Conservation (phyloP, 1,284 basidiomycete genomes). For the Ustilago tritici region DNA sequence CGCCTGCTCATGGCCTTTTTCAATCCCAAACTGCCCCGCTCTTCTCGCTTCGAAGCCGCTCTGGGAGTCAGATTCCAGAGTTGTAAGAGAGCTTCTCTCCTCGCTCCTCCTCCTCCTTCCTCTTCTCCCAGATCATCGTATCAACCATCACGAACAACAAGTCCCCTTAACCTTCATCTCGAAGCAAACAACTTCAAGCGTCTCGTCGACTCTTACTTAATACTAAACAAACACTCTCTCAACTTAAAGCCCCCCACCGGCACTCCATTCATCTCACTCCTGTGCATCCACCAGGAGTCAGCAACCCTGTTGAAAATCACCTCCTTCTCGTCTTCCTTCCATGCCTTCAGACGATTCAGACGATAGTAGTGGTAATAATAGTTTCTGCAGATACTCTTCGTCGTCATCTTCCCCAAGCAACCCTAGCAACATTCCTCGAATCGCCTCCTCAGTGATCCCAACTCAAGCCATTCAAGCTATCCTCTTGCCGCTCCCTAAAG, state of each 20-base stretch:
- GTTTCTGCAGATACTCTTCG: conserved; percentile 23
- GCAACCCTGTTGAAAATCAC: conserved; percentile 51
- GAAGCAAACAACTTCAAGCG: conserved; percentile 2
- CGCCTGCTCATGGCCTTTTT: conserved; percentile 13
- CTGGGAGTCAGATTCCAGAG: too few relatives aligned
- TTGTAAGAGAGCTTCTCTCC: neutral
- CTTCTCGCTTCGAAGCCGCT: neutral
- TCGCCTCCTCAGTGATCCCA: conserved; percentile 13
- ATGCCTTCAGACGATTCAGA: conserved; percentile 61
- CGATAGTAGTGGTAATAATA: conserved; percentile 60
- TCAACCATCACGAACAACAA: neutral
- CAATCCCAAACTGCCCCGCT: conserved; percentile 12
- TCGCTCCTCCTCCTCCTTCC: neutral
- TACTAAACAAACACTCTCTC: neutral
- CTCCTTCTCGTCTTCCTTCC: conserved; percentile 44
- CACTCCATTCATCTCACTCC: conserved; percentile 36
- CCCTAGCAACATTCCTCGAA: conserved; percentile 4
- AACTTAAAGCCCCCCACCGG: conserved; percentile 32
- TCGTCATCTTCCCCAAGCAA: conserved; percentile 7
- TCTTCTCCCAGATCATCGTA: neutral
- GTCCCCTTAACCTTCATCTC: neutral
- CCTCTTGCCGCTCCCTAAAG: conserved; percentile 48
- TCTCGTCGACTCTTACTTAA: conserved; percentile 6
- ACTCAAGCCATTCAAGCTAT: conserved; percentile 36
- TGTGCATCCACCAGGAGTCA: conserved; percentile 45